Conservation (phyloP, 2,329 filamentous ascomycete genomes). For the Orbilia oligospora region DNA sequence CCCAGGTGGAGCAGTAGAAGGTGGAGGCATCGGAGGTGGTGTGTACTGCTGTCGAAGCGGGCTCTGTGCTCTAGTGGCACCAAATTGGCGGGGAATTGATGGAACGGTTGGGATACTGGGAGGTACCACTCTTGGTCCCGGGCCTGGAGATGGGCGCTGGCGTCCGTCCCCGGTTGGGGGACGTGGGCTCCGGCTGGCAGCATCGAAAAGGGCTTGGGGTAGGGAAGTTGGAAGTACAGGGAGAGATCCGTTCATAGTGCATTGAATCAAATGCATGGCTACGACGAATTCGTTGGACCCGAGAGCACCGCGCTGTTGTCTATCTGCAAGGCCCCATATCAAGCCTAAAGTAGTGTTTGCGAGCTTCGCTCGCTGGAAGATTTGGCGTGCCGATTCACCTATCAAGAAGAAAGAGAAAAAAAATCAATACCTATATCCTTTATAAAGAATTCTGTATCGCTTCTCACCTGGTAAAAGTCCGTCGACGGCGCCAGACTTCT, state of each 20-base stretch:
- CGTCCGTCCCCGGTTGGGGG: conserved; percentile 66
- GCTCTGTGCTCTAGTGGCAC: conserved; percentile 73
- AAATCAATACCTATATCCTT: conserved; percentile 44
- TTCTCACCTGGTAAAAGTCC: conserved; percentile 78
- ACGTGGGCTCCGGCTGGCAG: conserved; percentile 79
- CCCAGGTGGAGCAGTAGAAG: conserved; percentile 66
- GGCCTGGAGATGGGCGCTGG: conserved; percentile 68
- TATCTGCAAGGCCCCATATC: conserved; percentile 96
- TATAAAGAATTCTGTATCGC: not conserved
- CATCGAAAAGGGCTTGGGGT: conserved; percentile 89
- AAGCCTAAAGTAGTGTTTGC: conserved; percentile 92
- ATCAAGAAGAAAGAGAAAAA: too few relatives aligned
- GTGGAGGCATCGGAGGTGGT: conserved; percentile 69
- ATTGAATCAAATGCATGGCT: conserved; percentile 96
- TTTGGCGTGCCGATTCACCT: conserved; percentile 90
- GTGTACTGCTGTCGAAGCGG: conserved; percentile 72
- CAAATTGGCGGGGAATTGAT: conserved; percentile 86
- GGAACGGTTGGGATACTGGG: conserved; percentile 71
- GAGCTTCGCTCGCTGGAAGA: conserved; percentile 92
- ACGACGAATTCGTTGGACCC: conserved; percentile 95
- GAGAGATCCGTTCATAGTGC: conserved; percentile 86
- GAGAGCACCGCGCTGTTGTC: conserved; percentile 88
- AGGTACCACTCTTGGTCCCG: conserved; percentile 71
- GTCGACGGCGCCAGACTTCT: conserved; percentile 84
- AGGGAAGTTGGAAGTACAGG: conserved; percentile 83